Evolutionary conservation across 2,329 filamentous ascomycete species (phyloP), one percentile per base, ranked within the genome.

Genomic region (Acarospora socialis): DNA sequence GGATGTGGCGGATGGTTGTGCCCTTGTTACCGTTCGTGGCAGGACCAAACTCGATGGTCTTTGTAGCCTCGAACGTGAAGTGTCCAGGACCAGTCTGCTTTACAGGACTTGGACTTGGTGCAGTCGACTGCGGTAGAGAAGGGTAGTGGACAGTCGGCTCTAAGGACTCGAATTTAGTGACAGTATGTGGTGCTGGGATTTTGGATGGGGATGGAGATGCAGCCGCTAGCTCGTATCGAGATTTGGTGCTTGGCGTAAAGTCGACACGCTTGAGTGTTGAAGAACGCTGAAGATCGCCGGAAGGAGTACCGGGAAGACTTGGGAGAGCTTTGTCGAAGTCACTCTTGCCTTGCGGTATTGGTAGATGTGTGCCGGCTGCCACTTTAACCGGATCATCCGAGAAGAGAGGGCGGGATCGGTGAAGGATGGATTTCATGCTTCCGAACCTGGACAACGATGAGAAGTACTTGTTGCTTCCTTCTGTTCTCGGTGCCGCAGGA

Each of bases 181-280:
- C 19, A 13, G 5, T 28, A 20, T 8, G 26, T 34, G 48, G 37
- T 22, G 36, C 24, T 29, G 50, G 50, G 14, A 54, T 44, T 37
- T 58, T 61, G 15, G 53, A 58, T 3, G 56, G 57, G 7, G 56
- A 58, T 4, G 57, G 57, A 18, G 57, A 60, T 4, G 48, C 43
- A 10, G 54, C 40, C 21, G 48, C 40, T n/a, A 52, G 43, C 9
- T 52, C 50, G 34, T 57, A 46, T 18, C 48, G 50, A 32, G 54
- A 52, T 40, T 81, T 68, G 21, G 76, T 75, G 38, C 73, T 74
- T 0, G 76, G 77, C 0, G 79, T 83, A 47, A 92, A 93, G 30
- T 80, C 75, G 21, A 92, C 81, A 34, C 71, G 77, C 59, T 92
- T 92, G 12, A 57, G 52, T 53, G 74, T 80, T 15, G 74, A 68